A percentile compares a stretch with the other conserved stretches of the same genome.
Evolutionary conservation across 495 filamentous ascomycete genomes (phyloP).

Genomic region (Aspergillus coremiiformis): DNA sequence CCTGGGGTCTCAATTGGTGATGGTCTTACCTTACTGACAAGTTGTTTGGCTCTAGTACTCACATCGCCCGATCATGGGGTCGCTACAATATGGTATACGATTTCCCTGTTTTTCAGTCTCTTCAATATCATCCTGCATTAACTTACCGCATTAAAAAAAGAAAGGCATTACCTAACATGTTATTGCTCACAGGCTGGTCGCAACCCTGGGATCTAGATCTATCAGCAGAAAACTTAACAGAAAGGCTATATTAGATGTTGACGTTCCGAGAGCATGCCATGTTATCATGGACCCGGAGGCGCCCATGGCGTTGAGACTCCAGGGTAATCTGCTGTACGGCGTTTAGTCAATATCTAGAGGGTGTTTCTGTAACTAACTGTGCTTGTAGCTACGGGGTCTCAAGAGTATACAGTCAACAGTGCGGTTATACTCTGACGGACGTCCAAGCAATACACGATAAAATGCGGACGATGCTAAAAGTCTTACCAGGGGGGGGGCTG

Average conservation of each 20-base stretch:
- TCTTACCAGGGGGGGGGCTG: conserved; percentile 48
- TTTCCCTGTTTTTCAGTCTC: neutral
- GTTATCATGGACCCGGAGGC: conserved; percentile 78
- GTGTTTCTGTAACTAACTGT: neutral
- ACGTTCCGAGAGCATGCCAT: conserved; percentile 77
- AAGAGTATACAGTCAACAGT: conserved; percentile 80
- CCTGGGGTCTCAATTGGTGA: neutral
- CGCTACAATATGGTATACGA: conserved; percentile 79
- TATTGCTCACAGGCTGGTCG: conserved; percentile 63
- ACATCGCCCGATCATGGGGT: conserved; percentile 85
- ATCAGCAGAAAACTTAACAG: conserved; percentile 66
- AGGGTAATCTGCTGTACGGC: conserved; percentile 73
- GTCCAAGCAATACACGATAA: conserved; percentile 66
- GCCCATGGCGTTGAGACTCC: conserved; percentile 85
- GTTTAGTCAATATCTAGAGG: neutral
- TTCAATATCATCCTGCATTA: neutral
- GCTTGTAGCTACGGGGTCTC: conserved; percentile 64
- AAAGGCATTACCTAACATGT: neutral
- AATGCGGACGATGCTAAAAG: conserved; percentile 58
- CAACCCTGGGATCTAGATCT: conserved; percentile 74
- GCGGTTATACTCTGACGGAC: conserved; percentile 74
- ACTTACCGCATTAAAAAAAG: neutral
- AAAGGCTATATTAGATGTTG: conserved; percentile 83
- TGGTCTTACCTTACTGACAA: neutral
- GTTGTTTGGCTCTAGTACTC: conserved; percentile 53